These are phyloP conservation scores for Leishmania mexicana DNA, from an alignment of 208 protist species.

Conservation along the genomic window DNA sequence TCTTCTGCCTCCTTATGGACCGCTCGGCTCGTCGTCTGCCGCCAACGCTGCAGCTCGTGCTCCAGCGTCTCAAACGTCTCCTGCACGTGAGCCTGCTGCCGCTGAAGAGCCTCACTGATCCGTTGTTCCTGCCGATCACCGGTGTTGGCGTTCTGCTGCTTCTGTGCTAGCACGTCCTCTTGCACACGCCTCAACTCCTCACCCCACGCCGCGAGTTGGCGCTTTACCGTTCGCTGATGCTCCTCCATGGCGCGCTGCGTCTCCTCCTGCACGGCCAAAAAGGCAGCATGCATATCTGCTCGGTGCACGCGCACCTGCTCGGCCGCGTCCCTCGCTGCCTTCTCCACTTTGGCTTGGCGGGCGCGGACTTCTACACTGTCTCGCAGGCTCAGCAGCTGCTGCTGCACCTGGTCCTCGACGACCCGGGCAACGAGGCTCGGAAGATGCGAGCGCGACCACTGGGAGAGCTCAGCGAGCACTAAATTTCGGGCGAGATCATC, in stretches of 20 bases:
- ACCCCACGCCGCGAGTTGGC: slow-evolving; percentile 21
- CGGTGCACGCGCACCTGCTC: slow-evolving; percentile 29
- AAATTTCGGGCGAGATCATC: slow-evolving; percentile 20
- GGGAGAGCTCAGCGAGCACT: slow-evolving; percentile 30
- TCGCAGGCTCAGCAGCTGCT: slow-evolving; percentile 27
- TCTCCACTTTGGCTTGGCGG: slow-evolving; percentile 20
- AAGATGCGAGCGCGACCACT: slow-evolving; percentile 33
- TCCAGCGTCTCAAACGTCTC: slow-evolving; percentile 44
- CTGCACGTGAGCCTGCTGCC: slow-evolving; percentile 54
- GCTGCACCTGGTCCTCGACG: slow-evolving; percentile 41
- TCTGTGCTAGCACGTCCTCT: slow-evolving; percentile 37
- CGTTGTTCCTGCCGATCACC: slow-evolving; percentile 41
- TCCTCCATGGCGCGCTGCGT: slow-evolving; percentile 25
- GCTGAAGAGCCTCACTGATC: slow-evolving; percentile 46
- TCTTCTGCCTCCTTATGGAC: slow-evolving; percentile 28
- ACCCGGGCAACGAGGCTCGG: slow-evolving; percentile 26
- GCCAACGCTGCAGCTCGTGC: slow-evolving; percentile 40
- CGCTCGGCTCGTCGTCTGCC: slow-evolving; percentile 30
- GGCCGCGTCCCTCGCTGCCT: slow-evolving; percentile 22
- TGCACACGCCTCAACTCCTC: slow-evolving; percentile 43
- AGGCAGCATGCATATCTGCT: slow-evolving; percentile 19
- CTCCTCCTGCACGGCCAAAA: slow-evolving; percentile 21
- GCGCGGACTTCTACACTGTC: slow-evolving; percentile 22
- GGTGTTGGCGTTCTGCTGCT: slow-evolving; percentile 22
- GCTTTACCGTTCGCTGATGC: slow-evolving; percentile 17